Conservation (phyloP, 164 flowering plant genomes). For the Tetrastigma voinierianum region DNA sequence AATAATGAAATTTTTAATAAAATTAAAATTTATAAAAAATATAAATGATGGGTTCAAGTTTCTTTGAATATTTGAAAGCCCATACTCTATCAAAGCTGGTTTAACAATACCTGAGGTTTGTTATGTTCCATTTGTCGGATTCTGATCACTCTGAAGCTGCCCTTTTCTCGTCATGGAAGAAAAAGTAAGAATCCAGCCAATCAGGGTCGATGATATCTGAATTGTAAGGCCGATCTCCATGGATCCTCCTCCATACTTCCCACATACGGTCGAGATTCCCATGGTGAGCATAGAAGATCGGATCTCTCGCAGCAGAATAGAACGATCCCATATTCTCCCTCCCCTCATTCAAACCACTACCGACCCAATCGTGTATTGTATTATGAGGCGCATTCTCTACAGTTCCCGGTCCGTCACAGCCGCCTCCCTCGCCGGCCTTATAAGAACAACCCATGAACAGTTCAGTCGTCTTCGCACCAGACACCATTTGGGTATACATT, state of each 20-base stretch:
- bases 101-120: constrained; percentile 10
- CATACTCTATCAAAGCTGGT: too few relatives aligned
- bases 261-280: constrained; percentile 16
- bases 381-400: constrained; percentile 11
- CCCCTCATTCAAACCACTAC: not conserved
- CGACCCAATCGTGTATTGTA: constrained; percentile 9
- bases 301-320: constrained; percentile 14
- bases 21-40: too few relatives aligned
- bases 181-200: constrained; percentile 14
- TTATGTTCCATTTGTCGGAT: constrained; percentile 3
- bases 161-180: constrained; percentile 20
- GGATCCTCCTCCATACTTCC: constrained; percentile 14
- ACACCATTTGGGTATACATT: constrained; percentile 12
- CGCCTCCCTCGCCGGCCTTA: not conserved
- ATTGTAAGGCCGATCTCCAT: not conserved
- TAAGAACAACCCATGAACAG: constrained; percentile 15
- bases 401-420: constrained; percentile 7
- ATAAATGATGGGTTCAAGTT: too few relatives aligned
- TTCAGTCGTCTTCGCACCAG: not conserved
- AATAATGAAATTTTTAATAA: too few relatives aligned
- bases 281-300: constrained; percentile 21
- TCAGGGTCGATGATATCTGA: constrained; percentile 6
- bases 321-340: constrained; percentile 16
- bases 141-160: constrained; percentile 13
- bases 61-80: too few relatives aligned